phyloP scores from a whole-genome alignment of 164 flowering plant genomes.

The Piper longum region DNA sequence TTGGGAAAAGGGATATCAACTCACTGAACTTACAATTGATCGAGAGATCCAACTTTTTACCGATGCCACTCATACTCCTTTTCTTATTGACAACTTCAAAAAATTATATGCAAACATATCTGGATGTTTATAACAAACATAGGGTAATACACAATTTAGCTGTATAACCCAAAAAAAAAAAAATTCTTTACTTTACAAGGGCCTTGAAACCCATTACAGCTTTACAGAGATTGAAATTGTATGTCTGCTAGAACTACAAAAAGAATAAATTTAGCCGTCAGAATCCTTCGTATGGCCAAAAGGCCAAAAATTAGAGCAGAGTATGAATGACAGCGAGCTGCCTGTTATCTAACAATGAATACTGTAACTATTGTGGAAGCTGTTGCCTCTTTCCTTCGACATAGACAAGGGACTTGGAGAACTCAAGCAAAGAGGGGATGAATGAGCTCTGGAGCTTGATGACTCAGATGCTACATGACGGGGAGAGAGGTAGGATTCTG shows the following conservation, averaged over 20 bases:
- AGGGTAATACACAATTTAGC: too few species aligned
- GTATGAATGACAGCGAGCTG: too few species aligned
- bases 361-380: neutral
- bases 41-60: too few species aligned
- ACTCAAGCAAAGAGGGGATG: neutral
- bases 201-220: neutral
- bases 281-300: neutral
- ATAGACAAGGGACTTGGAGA: neutral
- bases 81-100: too few species aligned
- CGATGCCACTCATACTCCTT: too few species aligned
- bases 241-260: neutral
- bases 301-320: neutral
- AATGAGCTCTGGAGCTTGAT: conserved; percentile 7
- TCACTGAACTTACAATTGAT: too few species aligned
- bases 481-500: neutral
- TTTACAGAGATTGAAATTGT: neutral
- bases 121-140: too few species aligned
- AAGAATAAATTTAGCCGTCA: too few species aligned
- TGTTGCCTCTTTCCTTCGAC: conserved; percentile 10
- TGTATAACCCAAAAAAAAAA: too few species aligned
- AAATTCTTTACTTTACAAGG: neutral
- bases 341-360: neutral
- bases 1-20: too few species aligned
- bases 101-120: too few species aligned
- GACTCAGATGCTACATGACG: neutral